phyloP scores from a whole-genome alignment of 768 basidiomycete genomes.

The Kwoniella dendrophila region DNA sequence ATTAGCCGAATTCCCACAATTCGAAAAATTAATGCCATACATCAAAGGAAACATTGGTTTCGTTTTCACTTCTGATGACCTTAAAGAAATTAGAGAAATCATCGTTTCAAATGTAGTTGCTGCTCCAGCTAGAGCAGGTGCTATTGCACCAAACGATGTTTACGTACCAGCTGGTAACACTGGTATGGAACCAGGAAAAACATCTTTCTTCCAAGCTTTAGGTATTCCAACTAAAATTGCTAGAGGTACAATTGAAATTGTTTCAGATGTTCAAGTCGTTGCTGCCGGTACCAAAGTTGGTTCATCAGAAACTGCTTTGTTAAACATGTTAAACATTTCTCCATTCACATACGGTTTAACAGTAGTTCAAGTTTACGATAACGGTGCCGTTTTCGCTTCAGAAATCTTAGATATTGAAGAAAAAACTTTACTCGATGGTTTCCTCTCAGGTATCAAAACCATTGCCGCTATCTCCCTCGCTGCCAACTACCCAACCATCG shows the following conservation, averaged over 20 bases:
- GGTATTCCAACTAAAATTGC: conserved; percentile 99
- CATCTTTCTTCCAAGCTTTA: conserved; percentile 99
- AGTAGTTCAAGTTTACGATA: conserved; percentile 93
- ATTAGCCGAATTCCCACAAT: conserved; percentile 85
- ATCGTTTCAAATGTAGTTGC: conserved; percentile 97
- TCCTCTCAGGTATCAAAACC: conserved; percentile 90
- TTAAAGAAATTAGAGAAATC: conserved; percentile 91
- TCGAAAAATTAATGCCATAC: conserved; percentile 93
- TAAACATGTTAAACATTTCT: conserved; percentile 99
- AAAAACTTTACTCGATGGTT: conserved; percentile 83
- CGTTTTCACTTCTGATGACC: conserved; percentile 89
- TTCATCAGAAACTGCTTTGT: conserved; percentile 91
- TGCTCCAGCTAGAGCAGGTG: conserved; percentile 98
- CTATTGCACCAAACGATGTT: conserved; percentile 89
- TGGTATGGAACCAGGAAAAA: conserved; percentile 99
- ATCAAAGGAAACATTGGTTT: conserved; percentile 98
- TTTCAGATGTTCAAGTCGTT: conserved; percentile 94
- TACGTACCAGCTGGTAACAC: conserved; percentile 93
- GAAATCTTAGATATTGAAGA: conserved; percentile 91
- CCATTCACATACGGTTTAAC: conserved; percentile 99
- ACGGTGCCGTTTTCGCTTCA: conserved; percentile 87
- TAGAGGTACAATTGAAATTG: conserved; percentile 99
- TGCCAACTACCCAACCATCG: conserved; percentile 92
- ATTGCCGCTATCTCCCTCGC: conserved; percentile 95
- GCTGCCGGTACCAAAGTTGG: conserved; percentile 90